Conservation (phyloP, 2,329 filamentous ascomycete species). For the Ascochyta fabae region DNA sequence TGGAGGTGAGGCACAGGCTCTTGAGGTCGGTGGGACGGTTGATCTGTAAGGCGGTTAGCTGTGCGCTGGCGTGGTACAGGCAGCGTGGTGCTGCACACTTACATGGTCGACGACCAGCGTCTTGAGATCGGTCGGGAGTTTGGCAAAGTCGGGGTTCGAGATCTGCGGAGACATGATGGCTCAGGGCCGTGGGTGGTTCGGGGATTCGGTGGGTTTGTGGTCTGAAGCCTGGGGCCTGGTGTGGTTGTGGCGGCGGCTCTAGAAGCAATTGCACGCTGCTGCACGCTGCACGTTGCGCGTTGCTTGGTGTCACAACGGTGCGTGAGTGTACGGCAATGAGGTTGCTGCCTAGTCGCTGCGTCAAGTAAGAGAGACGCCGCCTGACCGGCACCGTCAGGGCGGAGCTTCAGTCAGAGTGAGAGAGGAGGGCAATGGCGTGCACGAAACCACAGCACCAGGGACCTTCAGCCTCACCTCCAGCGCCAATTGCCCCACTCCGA, state of each 20-base stretch:
- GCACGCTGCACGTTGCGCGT: no score
- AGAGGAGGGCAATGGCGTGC: background rate
- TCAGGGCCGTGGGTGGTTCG: background rate
- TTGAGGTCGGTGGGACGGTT: slow-evolving; percentile 56
- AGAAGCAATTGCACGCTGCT: background rate
- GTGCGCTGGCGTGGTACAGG: background rate
- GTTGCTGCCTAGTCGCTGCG: background rate
- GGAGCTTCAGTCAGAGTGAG: background rate
- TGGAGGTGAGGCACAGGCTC: slow-evolving; percentile 55
- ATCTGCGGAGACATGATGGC: slow-evolving; percentile 32
- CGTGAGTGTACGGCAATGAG: background rate
- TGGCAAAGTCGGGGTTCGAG: slow-evolving; percentile 32
- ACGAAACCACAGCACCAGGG: background rate
- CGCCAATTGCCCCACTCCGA: slow-evolving; percentile 5
- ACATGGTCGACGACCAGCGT: slow-evolving; percentile 49
- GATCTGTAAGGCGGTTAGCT: slow-evolving; percentile 39
- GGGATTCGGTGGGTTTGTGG: background rate
- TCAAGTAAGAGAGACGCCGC: background rate
- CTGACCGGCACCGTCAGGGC: background rate
- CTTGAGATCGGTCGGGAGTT: slow-evolving; percentile 49
- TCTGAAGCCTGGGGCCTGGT: background rate
- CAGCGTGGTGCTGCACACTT: slow-evolving; percentile 19
- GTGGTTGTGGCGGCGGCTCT: slow-evolving; percentile 5
- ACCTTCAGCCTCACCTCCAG: slow-evolving; percentile 9
- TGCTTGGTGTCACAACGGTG: no score